Percentiles rank a stretch among this genome's conserved stretches.
These are phyloP conservation scores for Phytophthora cryptogea DNA, from an alignment of 352 stramenopile species.

Conservation along the genomic window DNA sequence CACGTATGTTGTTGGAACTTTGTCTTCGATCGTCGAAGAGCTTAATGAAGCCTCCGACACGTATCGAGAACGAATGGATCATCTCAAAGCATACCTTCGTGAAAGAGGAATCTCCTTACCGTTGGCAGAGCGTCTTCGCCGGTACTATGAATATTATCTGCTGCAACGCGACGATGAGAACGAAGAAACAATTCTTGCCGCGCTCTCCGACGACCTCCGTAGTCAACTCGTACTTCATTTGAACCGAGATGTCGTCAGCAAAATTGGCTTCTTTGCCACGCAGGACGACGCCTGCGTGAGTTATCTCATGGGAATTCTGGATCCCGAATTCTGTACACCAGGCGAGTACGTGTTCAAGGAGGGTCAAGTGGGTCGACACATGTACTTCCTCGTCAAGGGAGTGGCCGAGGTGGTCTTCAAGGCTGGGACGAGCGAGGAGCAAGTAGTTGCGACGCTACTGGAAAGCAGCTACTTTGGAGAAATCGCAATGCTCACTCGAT, in stretches of 20 bases:
- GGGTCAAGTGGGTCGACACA: slow-evolving; percentile 76
- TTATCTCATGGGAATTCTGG: slow-evolving; percentile 83
- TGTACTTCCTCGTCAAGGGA: slow-evolving; percentile 87
- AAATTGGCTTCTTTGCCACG: slow-evolving; percentile 80
- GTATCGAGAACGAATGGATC: slow-evolving; percentile 69
- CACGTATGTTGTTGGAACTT: slow-evolving; percentile 80
- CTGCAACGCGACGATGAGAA: slow-evolving; percentile 73
- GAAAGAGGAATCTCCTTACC: slow-evolving; percentile 63
- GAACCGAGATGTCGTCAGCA: slow-evolving; percentile 83
- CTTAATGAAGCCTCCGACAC: slow-evolving; percentile 56
- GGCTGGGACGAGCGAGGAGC: slow-evolving; percentile 51
- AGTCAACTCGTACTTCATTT: slow-evolving; percentile 78
- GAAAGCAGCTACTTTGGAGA: slow-evolving; percentile 85
- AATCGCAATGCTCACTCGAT: slow-evolving; percentile 82
- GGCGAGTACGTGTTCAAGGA: slow-evolving; percentile 86
- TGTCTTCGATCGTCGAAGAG: slow-evolving; percentile 77
- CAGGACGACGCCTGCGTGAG: slow-evolving; percentile 82
- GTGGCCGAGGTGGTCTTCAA: slow-evolving; percentile 75
- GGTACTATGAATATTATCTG: slow-evolving; percentile 87
- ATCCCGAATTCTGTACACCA: slow-evolving; percentile 78
- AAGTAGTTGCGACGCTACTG: slow-evolving; percentile 61
- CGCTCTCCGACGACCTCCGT: slow-evolving; percentile 75
- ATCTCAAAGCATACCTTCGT: slow-evolving; percentile 79
- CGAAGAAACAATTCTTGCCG: slow-evolving; percentile 68
- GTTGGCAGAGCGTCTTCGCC: slow-evolving; percentile 53